Evolutionary conservation across 2,329 filamentous ascomycete genomes (phyloP).

Genomic region (Fusarium staphyleae): DNA sequence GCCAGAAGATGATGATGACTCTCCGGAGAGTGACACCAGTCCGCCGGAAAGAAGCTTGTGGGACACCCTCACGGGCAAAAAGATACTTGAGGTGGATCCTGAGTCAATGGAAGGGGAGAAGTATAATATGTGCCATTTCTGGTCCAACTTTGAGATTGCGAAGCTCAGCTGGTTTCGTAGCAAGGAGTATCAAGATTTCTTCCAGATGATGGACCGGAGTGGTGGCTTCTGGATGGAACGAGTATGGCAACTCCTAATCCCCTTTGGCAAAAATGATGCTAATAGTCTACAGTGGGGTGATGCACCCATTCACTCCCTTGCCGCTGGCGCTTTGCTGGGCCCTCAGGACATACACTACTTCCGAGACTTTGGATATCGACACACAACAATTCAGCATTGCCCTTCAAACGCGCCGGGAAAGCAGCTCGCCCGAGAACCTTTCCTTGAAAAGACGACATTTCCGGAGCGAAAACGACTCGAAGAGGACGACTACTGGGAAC

Average conservation of each 20-base stretch:
- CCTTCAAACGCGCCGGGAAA: constrained; percentile 91
- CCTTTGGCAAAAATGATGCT: constrained; percentile 26
- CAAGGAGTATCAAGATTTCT: constrained; percentile 97
- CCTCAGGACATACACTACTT: constrained; percentile 95
- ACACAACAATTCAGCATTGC: constrained; percentile 98
- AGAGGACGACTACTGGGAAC: constrained; percentile 96
- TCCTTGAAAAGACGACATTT: constrained; percentile 78
- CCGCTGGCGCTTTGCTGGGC: constrained; percentile 84
- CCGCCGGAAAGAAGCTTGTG: constrained; percentile 83
- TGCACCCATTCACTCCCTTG: constrained; percentile 96
- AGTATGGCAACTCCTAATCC: constrained; percentile 57
- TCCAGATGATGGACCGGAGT: constrained; percentile 97
- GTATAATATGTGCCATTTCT: constrained; percentile 99
- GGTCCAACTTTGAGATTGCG: constrained; percentile 99
- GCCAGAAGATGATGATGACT: constrained; percentile 66
- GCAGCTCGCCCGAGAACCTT: constrained; percentile 82
- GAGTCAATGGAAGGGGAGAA: constrained; percentile 96
- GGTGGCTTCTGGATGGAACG: constrained; percentile 99
- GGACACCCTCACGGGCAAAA: constrained; percentile 73
- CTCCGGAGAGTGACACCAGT: constrained; percentile 69
- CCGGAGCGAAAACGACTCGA: constrained; percentile 86
- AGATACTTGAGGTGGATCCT: constrained; percentile 81
- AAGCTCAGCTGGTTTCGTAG: constrained; percentile 94
- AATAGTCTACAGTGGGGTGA: constrained; percentile 82
- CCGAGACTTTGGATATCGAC: constrained; percentile 96